A percentile compares a stretch with the other conserved stretches of the same genome.
phyloP scores from a whole-genome alignment of 139 green algal genomes.

The Chlorella sorokiniana region DNA sequence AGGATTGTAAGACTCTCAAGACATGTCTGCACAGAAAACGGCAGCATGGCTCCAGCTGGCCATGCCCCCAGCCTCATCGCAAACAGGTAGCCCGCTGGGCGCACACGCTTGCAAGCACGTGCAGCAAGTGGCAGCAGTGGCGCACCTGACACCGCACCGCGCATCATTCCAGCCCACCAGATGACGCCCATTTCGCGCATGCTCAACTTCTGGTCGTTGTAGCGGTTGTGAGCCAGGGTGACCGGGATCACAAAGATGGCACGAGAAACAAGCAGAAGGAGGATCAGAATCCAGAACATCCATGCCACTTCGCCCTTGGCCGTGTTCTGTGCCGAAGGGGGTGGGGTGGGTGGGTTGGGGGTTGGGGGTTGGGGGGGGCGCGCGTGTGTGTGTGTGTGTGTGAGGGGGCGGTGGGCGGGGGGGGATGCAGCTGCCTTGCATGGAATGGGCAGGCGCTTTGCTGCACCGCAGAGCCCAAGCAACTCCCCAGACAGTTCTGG shows the following conservation, averaged over 20 bases:
- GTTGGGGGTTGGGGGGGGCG: too few relatives aligned
- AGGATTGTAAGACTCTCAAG: not conserved
- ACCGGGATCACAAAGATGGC: constrained; percentile 66
- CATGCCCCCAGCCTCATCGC: too few relatives aligned
- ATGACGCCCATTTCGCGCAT: constrained; percentile 68
- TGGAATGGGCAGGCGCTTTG: too few relatives aligned
- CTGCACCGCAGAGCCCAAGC: not conserved
- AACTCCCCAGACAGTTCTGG: not conserved
- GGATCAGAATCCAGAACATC: constrained; percentile 67
- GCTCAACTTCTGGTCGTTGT: constrained; percentile 46
- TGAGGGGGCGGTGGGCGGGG: too few relatives aligned
- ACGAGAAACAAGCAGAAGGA: constrained; percentile 58
- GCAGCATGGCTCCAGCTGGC: not conserved
- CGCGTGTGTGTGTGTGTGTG: too few relatives aligned
- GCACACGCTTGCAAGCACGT: too few relatives aligned
- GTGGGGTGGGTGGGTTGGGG: not conserved
- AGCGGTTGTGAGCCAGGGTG: constrained; percentile 55
- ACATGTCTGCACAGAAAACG: too few relatives aligned
- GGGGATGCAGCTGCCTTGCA: too few relatives aligned
- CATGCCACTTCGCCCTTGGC: constrained; percentile 53
- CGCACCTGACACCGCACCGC: constrained; percentile 68
- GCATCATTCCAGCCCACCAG: constrained; percentile 81
- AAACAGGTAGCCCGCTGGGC: too few relatives aligned
- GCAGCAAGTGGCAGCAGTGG: not conserved
- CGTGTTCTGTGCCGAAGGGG: constrained; percentile 42